Conservation (phyloP, 2,329 filamentous ascomycete species). For the Gyromitra esculenta region DNA sequence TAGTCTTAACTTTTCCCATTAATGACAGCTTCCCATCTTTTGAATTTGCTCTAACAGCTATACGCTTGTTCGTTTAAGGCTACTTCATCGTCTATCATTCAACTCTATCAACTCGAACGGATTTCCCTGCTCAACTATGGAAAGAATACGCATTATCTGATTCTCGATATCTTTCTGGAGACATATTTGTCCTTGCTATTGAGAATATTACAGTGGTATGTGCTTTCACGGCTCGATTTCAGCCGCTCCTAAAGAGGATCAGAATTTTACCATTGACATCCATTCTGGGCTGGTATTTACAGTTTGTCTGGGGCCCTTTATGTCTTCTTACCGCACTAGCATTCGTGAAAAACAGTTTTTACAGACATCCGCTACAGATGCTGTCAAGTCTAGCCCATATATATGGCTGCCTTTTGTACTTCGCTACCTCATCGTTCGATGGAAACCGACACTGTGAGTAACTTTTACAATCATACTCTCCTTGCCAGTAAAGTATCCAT, state of each 20-base stretch:
- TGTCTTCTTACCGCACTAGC: conserved; percentile 46
- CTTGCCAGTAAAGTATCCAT: neutral
- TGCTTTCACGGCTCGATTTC: conserved; percentile 39
- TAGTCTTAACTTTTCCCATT: neutral
- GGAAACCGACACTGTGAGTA: conserved; percentile 48
- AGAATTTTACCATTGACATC: neutral
- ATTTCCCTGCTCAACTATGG: conserved; percentile 85
- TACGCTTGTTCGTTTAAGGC: conserved; percentile 61
- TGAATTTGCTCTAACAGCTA: neutral
- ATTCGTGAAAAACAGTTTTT: conserved; percentile 32
- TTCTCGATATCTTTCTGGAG: conserved; percentile 83
- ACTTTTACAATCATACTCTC: neutral
- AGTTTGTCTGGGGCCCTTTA: conserved; percentile 51
- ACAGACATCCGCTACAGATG: conserved; percentile 50
- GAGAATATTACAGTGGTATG: conserved; percentile 82
- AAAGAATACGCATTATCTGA: conserved; percentile 91
- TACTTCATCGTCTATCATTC: conserved; percentile 80
- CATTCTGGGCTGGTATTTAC: neutral
- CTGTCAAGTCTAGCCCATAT: conserved; percentile 48
- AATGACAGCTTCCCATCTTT: neutral
- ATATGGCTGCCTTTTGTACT: conserved; percentile 52
- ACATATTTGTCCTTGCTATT: conserved; percentile 86
- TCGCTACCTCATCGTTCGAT: conserved; percentile 46
- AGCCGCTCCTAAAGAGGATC: neutral
- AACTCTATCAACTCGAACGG: conserved; percentile 72